phyloP scores from a whole-genome alignment of 768 basidiomycete species.

The Suillus decipiens region DNA sequence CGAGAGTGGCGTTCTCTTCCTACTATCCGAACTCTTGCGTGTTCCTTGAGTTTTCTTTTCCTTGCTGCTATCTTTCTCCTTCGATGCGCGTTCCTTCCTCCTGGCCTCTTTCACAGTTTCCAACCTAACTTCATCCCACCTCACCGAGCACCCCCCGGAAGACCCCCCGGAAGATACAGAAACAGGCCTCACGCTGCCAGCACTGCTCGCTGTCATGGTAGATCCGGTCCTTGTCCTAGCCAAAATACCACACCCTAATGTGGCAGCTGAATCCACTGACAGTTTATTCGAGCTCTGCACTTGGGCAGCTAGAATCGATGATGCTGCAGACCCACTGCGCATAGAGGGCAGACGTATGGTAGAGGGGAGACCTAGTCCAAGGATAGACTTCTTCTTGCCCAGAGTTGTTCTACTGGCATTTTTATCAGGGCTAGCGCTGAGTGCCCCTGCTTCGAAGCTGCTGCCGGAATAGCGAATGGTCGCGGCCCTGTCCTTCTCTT shows the following conservation, averaged over 20 bases:
- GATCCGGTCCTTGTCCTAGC: constrained; percentile 40
- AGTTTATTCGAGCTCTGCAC: constrained; percentile 19
- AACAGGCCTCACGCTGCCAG: constrained; percentile 48
- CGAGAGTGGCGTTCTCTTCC: constrained; percentile 53
- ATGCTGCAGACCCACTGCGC: constrained; percentile 38
- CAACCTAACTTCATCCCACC: constrained; percentile 53
- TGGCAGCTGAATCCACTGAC: constrained; percentile 34
- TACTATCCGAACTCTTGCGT: constrained; percentile 49
- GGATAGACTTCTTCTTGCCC: constrained; percentile 57
- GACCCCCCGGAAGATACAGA: constrained; percentile 44
- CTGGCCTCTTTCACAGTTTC: constrained; percentile 50
- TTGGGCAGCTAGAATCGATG: constrained; percentile 30
- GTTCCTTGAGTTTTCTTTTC: constrained; percentile 29
- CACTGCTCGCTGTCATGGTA: constrained; percentile 34
- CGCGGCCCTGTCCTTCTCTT: constrained; percentile 36
- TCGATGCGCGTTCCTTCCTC: constrained; percentile 38
- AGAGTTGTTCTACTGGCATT: constrained; percentile 14
- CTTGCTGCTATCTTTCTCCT: constrained; percentile 35
- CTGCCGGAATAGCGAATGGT: constrained; percentile 52
- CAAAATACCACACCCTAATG: constrained; percentile 33
- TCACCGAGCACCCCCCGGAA: constrained; percentile 44
- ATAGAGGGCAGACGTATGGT: constrained; percentile 46
- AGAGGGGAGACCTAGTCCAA: constrained; percentile 64
- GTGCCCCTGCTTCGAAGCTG: constrained; percentile 69
- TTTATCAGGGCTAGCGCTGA: constrained; percentile 38